phyloP scores from a whole-genome alignment of 805 yeast genomes.

The Saccharomycopsis lassenensis region DNA sequence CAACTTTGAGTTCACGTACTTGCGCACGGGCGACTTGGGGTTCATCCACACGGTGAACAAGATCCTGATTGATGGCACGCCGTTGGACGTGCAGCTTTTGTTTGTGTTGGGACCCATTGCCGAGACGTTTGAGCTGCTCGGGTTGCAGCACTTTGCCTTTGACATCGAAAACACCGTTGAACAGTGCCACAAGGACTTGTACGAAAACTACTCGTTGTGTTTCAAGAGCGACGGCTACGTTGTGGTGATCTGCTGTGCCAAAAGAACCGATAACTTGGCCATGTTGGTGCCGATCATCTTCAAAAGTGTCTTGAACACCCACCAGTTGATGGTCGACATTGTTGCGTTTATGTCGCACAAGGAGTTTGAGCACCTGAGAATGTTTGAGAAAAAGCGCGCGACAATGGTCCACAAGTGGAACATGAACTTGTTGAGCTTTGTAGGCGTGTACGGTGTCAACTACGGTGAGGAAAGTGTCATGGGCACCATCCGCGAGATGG shows the following conservation, averaged over 20 bases:
- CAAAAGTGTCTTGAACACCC: constrained; percentile 65
- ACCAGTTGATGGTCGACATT: constrained; percentile 73
- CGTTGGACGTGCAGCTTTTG: constrained; percentile 55
- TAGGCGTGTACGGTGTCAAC: constrained; percentile 44
- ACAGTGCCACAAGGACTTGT: constrained; percentile 34
- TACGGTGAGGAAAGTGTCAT: constrained; percentile 58
- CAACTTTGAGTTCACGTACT: constrained; percentile 54
- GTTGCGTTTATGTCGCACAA: constrained; percentile 66
- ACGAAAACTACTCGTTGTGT: constrained; percentile 40
- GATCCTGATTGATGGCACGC: constrained; percentile 23
- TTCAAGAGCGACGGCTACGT: constrained; percentile 77
- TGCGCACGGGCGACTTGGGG: constrained; percentile 92
- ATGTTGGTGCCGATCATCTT: constrained; percentile 78
- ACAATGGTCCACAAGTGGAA: constrained; percentile 50
- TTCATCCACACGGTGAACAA: constrained; percentile 62
- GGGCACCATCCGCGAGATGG: constrained; percentile 46
- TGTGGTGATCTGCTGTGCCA: constrained; percentile 61
- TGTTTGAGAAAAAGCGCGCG: constrained; percentile 70
- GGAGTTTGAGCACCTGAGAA: constrained; percentile 55
- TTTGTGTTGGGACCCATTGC: constrained; percentile 77
- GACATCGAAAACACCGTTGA: constrained; percentile 72
- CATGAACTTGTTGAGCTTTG: constrained; percentile 31
- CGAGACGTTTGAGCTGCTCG: constrained; percentile 84
- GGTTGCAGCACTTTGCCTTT: constrained; percentile 79
- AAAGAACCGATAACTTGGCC: constrained; percentile 41